Conservation (phyloP, 2,329 filamentous ascomycete species). For the Ilyonectria sp. region DNA sequence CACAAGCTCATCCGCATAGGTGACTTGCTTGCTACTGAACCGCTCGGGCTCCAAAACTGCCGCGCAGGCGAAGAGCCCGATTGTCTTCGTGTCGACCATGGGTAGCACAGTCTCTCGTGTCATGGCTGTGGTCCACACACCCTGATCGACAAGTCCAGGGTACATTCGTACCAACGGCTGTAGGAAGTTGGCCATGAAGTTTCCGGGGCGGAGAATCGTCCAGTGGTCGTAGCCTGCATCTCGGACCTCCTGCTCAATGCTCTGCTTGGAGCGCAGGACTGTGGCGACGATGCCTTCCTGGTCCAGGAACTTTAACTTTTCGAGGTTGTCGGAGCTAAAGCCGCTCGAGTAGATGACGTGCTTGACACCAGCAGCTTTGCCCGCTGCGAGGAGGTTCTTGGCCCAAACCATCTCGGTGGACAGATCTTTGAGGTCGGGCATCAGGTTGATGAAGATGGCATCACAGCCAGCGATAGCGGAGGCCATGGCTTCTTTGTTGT, state of each 20-base stretch:
- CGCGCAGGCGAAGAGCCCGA: constrained; percentile 61
- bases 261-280: constrained; percentile 57
- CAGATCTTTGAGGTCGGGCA: constrained; percentile 51
- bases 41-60: constrained; percentile 59
- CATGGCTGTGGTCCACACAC: constrained; percentile 56
- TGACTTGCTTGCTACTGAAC: constrained; percentile 59
- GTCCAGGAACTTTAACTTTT: constrained; percentile 48
- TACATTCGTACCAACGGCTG: constrained; percentile 58
- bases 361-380: constrained; percentile 54
- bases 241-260: constrained; percentile 58
- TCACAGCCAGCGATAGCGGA: constrained; percentile 49
- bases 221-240: constrained; percentile 57
- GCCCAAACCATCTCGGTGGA: constrained; percentile 50
- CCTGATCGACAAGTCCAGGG: constrained; percentile 55
- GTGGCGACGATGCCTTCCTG: constrained; percentile 47
- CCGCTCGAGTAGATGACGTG: constrained; percentile 57
- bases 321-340: constrained; percentile 49
- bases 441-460: constrained; percentile 54
- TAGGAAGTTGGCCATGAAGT: constrained; percentile 68
- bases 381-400: constrained; percentile 53
- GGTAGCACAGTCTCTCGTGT: constrained; percentile 55
- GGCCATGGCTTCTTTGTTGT: constrained; percentile 50
- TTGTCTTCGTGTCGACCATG: constrained; percentile 63
- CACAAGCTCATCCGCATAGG: constrained; percentile 59
- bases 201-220: constrained; percentile 65